Conservation (phyloP, 2,329 filamentous ascomycete genomes). For the Penicillium sp. region DNA sequence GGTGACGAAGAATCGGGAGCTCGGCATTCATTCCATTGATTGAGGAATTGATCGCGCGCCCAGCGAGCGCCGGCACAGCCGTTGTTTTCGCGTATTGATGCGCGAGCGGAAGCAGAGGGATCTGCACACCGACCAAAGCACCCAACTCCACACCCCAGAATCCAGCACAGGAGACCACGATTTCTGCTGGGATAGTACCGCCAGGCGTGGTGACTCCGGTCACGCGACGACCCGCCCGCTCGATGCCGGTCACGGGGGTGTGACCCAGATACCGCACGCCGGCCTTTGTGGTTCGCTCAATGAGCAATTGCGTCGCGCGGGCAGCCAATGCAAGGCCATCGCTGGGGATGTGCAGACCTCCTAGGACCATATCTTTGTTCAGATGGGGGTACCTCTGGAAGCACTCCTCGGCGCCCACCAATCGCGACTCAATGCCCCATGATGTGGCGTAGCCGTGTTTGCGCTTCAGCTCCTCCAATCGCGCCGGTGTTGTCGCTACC, state of each 20-base stretch:
- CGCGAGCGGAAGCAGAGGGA: constrained; percentile 62
- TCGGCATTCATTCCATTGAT: constrained; percentile 53
- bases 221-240: constrained; percentile 51
- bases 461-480: constrained; percentile 62
- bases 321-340: constrained; percentile 64
- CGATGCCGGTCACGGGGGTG: constrained; percentile 61
- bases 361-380: constrained; percentile 56
- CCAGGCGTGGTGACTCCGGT: constrained; percentile 57
- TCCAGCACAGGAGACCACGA: constrained; percentile 64
- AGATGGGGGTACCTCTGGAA: constrained; percentile 56
- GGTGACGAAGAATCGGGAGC: constrained; percentile 62
- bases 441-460: constrained; percentile 62
- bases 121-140: constrained; percentile 59
- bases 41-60: constrained; percentile 44
- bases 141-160: constrained; percentile 69
- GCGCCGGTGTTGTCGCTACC: constrained; percentile 60
- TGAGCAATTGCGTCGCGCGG: constrained; percentile 62
- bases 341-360: constrained; percentile 61
- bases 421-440: constrained; percentile 59
- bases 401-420: constrained; percentile 57
- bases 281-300: constrained; percentile 58
- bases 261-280: constrained; percentile 60
- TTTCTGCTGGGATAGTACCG: constrained; percentile 57
- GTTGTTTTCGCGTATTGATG: constrained; percentile 68
- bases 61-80: constrained; percentile 47